Conservation (phyloP, 441 rosid species). For the Aquilaria agallochum region DNA sequence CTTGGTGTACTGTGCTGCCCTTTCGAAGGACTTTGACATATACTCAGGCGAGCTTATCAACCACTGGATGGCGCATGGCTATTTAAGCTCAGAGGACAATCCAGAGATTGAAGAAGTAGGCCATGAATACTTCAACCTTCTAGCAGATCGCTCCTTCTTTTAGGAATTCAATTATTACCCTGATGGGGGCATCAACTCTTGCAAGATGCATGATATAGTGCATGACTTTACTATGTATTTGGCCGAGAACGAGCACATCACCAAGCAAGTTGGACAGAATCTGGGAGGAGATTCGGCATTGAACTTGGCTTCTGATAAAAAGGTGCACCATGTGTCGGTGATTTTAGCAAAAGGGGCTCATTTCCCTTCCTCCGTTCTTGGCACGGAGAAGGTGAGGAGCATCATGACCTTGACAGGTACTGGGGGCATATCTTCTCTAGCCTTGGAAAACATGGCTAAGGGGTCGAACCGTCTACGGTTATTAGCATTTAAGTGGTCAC, state of each 20-base stretch:
- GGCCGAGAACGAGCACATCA: not conserved
- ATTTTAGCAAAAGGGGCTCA: not conserved
- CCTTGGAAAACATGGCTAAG: too few relatives aligned
- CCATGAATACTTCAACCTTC: not conserved
- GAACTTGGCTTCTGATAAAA: not conserved
- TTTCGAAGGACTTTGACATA: not conserved
- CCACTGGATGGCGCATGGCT: slow-evolving; percentile 4
- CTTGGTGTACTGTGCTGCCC: not conserved
- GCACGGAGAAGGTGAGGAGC: not conserved
- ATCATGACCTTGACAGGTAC: not conserved
- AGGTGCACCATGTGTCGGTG: not conserved
- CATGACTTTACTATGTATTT: slow-evolving; percentile 12
- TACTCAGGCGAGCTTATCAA: not conserved
- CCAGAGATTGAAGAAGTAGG: slow-evolving; percentile 5
- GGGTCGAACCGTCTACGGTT: too few relatives aligned
- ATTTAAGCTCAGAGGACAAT: not conserved
- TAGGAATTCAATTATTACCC: not conserved
- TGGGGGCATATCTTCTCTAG: not conserved
- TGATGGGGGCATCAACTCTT: not conserved
- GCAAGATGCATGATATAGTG: slow-evolving; percentile 14
- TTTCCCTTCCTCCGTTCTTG: not conserved
- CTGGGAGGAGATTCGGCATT: not conserved
- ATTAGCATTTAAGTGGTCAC: too few relatives aligned
- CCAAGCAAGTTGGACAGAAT: not conserved
- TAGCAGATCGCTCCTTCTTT: slow-evolving; percentile 7